Conservation (phyloP, 768 basidiomycete genomes). For the Collybia mongolica region DNA sequence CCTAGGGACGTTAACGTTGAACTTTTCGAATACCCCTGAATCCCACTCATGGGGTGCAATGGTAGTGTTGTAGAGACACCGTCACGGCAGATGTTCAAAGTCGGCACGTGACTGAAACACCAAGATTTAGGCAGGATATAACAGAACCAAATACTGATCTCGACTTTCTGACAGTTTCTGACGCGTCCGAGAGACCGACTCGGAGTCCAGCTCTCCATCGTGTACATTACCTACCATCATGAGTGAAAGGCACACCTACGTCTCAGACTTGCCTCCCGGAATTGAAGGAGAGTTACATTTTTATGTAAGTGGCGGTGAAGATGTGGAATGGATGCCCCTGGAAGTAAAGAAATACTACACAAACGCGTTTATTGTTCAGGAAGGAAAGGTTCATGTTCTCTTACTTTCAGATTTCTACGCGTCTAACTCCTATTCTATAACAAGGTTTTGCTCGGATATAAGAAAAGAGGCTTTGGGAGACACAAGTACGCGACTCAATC, state of each 20-base stretch:
- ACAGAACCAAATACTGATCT: too few species aligned
- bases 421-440: background rate
- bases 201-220: too few species aligned
- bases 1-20: too few species aligned
- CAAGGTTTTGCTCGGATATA: constrained; percentile 71
- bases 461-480: constrained; percentile 76
- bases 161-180: too few species aligned
- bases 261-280: constrained; percentile 38
- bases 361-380: constrained; percentile 65
- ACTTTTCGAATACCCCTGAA: too few species aligned
- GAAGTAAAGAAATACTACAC: constrained; percentile 53
- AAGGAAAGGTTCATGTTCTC: constrained; percentile 37
- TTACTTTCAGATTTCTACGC: background rate
- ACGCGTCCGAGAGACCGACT: too few species aligned
- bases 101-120: too few species aligned
- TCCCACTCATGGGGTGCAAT: too few species aligned
- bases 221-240: background rate
- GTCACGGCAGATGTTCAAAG: too few species aligned
- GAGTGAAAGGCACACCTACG: background rate
- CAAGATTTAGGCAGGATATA: too few species aligned
- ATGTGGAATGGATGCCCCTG: constrained; percentile 46
- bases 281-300: constrained; percentile 28
- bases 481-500: constrained; percentile 43
- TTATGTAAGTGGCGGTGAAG: constrained; percentile 36
- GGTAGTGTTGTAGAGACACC: too few species aligned